phyloP scores from a whole-genome alignment of 106 monocot species.

The Acorus gramineus region DNA sequence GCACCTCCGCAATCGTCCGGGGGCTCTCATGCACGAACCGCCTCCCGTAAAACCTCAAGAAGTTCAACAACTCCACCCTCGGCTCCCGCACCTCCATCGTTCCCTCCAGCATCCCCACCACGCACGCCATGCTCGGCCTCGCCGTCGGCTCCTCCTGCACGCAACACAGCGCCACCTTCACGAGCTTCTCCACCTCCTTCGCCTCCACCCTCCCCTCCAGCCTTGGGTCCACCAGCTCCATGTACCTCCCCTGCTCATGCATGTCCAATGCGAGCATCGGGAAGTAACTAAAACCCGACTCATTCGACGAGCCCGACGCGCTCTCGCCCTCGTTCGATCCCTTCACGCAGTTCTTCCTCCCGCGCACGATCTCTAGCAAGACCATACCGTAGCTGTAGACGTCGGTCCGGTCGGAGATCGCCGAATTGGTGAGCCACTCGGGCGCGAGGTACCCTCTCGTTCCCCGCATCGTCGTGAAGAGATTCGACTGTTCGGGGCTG shows the following conservation, averaged over 20 bases:
- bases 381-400: conserved; percentile 99
- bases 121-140: conserved; percentile 53
- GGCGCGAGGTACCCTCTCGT: conserved; percentile 88
- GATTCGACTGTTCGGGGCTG: conserved; percentile 51
- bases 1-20: too few species aligned
- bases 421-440: conserved; percentile 81
- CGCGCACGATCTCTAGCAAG: conserved; percentile 61
- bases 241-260: conserved; percentile 52
- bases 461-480: conserved; percentile 79
- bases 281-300: conserved; percentile 28
- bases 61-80: conserved; percentile 34
- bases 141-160: conserved; percentile 62
- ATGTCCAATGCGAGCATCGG: conserved; percentile 66
- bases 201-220: conserved; percentile 43
- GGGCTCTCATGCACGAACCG: not conserved
- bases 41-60: conserved; percentile 35
- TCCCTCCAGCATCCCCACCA: conserved; percentile 54
- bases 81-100: not conserved
- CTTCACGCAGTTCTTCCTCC: conserved; percentile 44
- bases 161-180: conserved; percentile 62
- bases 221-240: conserved; percentile 46
- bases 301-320: not conserved
- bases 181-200: conserved; percentile 43
- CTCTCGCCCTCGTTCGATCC: not conserved
- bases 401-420: conserved; percentile 73